phyloP scores from a whole-genome alignment of 345 rosid genomes.

The Lagerstroemia speciosa region DNA sequence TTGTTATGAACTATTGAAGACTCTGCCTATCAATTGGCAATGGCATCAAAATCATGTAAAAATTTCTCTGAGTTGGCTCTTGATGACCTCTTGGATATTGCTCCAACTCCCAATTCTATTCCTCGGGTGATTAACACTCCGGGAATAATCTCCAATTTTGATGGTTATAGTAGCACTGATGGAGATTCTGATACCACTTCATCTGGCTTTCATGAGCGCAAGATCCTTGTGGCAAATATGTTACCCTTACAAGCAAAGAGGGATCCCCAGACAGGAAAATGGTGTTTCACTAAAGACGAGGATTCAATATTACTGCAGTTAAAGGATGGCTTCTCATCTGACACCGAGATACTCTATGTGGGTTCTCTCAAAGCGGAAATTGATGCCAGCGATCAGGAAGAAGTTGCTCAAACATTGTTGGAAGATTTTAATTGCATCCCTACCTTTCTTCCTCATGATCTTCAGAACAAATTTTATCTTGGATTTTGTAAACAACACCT shows the following conservation, averaged over 20 bases:
- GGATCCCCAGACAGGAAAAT: slow-evolving; percentile 34
- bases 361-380: slow-evolving; percentile 64
- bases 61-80: slow-evolving; percentile 47
- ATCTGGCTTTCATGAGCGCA: slow-evolving; percentile 35
- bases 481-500: slow-evolving; percentile 74
- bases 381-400: slow-evolving; percentile 50
- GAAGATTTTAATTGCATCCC: slow-evolving; percentile 65
- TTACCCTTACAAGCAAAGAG: slow-evolving; percentile 41
- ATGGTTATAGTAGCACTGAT: slow-evolving; percentile 29
- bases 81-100: slow-evolving; percentile 49
- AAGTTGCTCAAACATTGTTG: slow-evolving; percentile 47
- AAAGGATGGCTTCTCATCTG: slow-evolving; percentile 51
- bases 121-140: slow-evolving; percentile 70
- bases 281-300: slow-evolving; percentile 56
- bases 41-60: slow-evolving; percentile 52
- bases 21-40: slow-evolving; percentile 14
- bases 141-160: slow-evolving; percentile 59
- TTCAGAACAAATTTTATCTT: slow-evolving; percentile 58
- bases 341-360: slow-evolving; percentile 55
- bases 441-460: slow-evolving; percentile 49
- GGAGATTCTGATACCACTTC: slow-evolving; percentile 46
- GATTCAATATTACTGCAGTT: slow-evolving; percentile 51
- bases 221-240: slow-evolving; percentile 49
- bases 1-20: slow-evolving; percentile 1
- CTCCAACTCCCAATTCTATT: slow-evolving; percentile 52